Conservation (phyloP, 2,329 filamentous ascomycete genomes). For the Claviceps fusiformis region DNA sequence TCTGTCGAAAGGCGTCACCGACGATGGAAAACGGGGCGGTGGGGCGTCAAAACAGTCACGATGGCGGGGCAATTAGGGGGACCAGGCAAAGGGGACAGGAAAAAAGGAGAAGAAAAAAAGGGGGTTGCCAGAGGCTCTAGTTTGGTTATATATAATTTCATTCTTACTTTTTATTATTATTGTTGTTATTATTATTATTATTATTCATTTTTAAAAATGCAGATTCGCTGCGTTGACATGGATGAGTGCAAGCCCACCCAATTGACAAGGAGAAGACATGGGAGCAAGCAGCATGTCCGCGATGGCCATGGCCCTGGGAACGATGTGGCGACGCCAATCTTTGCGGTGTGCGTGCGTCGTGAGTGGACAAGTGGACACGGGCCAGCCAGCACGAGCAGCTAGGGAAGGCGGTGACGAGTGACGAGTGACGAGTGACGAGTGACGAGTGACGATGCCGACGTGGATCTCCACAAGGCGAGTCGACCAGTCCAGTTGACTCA, state of each 20-base stretch:
- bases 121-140: too few relatives aligned
- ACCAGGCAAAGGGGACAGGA: not conserved
- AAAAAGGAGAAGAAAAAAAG: not conserved
- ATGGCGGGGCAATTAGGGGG: not conserved
- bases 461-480: too few relatives aligned
- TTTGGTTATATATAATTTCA: too few relatives aligned
- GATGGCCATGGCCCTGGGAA: not conserved
- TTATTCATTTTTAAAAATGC: too few relatives aligned
- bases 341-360: not conserved
- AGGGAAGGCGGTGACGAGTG: not conserved
- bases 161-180: too few relatives aligned
- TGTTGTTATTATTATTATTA: too few relatives aligned
- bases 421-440: too few relatives aligned
- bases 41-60: not conserved
- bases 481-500: too few relatives aligned
- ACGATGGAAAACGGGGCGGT: not conserved
- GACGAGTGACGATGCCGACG: too few relatives aligned
- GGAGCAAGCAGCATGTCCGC: not conserved
- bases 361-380: not conserved
- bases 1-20: constrained; percentile 1
- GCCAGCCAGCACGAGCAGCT: not conserved
- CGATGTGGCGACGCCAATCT: not conserved
- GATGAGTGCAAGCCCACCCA: not conserved
- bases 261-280: not conserved
- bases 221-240: too few relatives aligned